Base-by-base conservation (phyloP, 768 basidiomycete species). In the Lentinula boryana region DNA sequence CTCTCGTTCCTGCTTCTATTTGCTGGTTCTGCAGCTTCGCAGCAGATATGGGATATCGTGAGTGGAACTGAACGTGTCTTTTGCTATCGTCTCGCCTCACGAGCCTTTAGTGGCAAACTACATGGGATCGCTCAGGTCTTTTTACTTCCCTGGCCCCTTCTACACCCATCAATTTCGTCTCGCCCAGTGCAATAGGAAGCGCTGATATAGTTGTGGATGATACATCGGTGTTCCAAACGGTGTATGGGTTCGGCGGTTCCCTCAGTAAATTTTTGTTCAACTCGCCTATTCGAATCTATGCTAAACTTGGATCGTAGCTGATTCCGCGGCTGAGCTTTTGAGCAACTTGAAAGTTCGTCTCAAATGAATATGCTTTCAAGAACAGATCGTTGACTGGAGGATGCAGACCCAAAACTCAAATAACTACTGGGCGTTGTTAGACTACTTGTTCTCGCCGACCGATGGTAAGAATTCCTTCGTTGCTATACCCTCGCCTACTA, bases 181-280 rank as follows among this genome's bases (percentile, higher is more conserved):
- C 78, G n/a, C 85, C 87, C 7, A 83, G 87, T 0, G 56, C 81
- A 4, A 78, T 78, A 41, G 86, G 78, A 2, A 75, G 74, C 48
- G 88, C 87, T 0, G 81, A 89, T 67, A 89, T 91, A 56, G 76
- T 78, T 44, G 71, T 91, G 13, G 69, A 83, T 53, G 87, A 88
- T 67, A 71, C 70, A 2, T 63, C 72, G 2, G 69, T 78, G n/a
- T 84, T 81, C 69, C 89, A 90, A 71, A 71, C 76, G 0, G 83
- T 91, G 43, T 78, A 76, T 56, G 89, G 89, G 12, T 87, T 88
- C 65, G 89, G 89, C 0, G 86, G 79, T 8, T 66, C 84, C 0
- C 73, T 91, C 35, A 89, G 89, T 89, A 65, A 59, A 62, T 60
- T 35, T 74, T 67, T 51, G 36, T 31, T 16, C 27, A 50, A 33